Base-by-base conservation (phyloP, 75 land plant genomes). In the Cunninghamia lanceolata region DNA sequence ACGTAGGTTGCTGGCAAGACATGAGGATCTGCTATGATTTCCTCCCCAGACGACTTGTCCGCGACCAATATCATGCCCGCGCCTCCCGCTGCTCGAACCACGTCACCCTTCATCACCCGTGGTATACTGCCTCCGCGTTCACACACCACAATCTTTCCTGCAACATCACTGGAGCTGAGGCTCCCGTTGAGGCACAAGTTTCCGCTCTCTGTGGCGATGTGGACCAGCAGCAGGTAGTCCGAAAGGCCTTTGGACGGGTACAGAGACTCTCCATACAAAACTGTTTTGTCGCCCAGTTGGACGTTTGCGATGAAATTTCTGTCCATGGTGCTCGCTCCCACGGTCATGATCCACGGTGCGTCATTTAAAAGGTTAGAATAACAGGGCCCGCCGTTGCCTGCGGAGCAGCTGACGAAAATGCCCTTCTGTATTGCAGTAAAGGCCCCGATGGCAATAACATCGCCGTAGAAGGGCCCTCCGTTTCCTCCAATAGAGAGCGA, bases 61-160 rank as follows among this genome's bases (percentile, higher is more conserved):
- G 89, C 86, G 38, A 87, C 82, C 13, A 90, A 87, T 19, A 90
- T 90, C 90, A 90, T 90, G 30, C 91, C 91, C n/a, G 74, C 82
- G 13, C 87, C 91, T 13, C 91, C n/a, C n/a, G n/a, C n/a, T n/a
- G n/a, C n/a, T n/a, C n/a, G n/a, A n/a, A n/a, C n/a, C n/a, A n/a
- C n/a, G n/a, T n/a, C n/a, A n/a, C n/a, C n/a, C n/a, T n/a, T n/a
- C n/a, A n/a, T n/a, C n/a, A n/a, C n/a, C n/a, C n/a, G n/a, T n/a
- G n/a, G n/a, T n/a, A n/a, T n/a, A n/a, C n/a, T n/a, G n/a, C n/a
- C n/a, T n/a, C n/a, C n/a, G n/a, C n/a, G n/a, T n/a, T n/a, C n/a
- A n/a, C n/a, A n/a, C n/a, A n/a, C n/a, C n/a, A n/a, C n/a, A n/a
- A n/a, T n/a, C n/a, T n/a, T n/a, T n/a, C n/a, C n/a, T n/a, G n/a